A percentile compares a stretch with the other conserved stretches of the same genome.
phyloP scores from a whole-genome alignment of 768 basidiomycete species.

The Mycena amicta region DNA sequence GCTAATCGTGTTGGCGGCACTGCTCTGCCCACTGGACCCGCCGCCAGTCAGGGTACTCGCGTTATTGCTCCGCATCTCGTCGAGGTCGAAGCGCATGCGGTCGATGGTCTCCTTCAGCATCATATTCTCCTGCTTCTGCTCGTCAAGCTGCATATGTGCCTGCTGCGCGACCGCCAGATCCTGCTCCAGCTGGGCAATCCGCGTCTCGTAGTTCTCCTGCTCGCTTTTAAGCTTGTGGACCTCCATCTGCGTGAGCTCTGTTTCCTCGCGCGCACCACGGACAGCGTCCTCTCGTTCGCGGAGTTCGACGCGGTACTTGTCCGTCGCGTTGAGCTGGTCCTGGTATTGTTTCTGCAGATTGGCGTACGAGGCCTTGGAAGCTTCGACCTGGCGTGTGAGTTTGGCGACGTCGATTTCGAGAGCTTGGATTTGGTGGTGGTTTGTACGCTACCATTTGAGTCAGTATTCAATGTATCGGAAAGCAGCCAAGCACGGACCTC shows the following conservation, averaged over 20 bases:
- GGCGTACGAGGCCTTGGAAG: constrained; percentile 69
- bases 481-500: constrained; percentile 55
- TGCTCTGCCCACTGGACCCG: constrained; percentile 47
- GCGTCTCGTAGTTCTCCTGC: constrained; percentile 71
- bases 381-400: constrained; percentile 73
- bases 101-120: constrained; percentile 96
- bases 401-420: constrained; percentile 82
- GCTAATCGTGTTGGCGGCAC: constrained; percentile 59
- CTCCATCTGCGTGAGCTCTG: constrained; percentile 66
- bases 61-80: constrained; percentile 71
- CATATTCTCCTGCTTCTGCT: constrained; percentile 94
- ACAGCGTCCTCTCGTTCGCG: constrained; percentile 77
- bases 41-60: constrained; percentile 38
- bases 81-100: constrained; percentile 90
- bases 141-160: constrained; percentile 75
- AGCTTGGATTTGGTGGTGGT: constrained; percentile 62
- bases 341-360: constrained; percentile 86
- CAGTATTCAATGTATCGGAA: background rate
- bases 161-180: constrained; percentile 73
- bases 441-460: constrained; percentile 51
- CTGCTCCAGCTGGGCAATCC: constrained; percentile 66
- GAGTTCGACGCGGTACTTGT: constrained; percentile 74
- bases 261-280: constrained; percentile 61
- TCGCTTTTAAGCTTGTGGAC: constrained; percentile 65
- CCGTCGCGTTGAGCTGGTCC: constrained; percentile 82